Percentiles rank a stretch among this genome's conserved stretches.
Conservation (phyloP, 257 asterid species). For the Rubia yunnanensis region DNA sequence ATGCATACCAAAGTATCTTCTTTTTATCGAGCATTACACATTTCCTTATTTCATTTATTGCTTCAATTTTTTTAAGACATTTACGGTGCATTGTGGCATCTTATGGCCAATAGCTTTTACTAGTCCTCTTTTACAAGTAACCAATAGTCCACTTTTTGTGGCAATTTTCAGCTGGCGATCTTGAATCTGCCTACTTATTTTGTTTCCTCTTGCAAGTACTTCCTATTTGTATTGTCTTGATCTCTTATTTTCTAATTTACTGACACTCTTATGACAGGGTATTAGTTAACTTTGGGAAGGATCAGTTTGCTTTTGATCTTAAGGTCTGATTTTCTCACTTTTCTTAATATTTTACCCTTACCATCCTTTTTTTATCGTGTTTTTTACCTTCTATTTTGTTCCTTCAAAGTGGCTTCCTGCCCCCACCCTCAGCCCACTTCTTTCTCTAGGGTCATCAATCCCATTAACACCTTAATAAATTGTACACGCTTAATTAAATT, state of each 20-base stretch:
- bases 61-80: neutral
- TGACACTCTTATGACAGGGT: conserved; percentile 55
- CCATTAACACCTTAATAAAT: neutral
- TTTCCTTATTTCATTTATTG: neutral
- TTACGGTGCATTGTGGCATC: neutral
- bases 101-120: neutral
- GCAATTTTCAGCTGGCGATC: neutral
- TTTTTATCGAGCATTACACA: neutral
- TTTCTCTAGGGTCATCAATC: neutral
- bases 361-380: neutral
- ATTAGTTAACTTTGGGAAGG: conserved; percentile 78
- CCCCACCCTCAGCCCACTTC: no score
- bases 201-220: neutral
- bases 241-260: neutral
- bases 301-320: conserved; percentile 67
- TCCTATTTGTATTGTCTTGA: neutral
- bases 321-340: conserved; percentile 42
- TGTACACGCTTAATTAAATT: neutral
- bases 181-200: neutral
- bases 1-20: neutral
- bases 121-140: neutral
- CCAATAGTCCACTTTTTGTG: neutral
- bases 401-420: neutral
- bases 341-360: neutral
- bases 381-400: neutral